Conservation (phyloP, 2,329 filamentous ascomycete species). For the Beauveria australis region DNA sequence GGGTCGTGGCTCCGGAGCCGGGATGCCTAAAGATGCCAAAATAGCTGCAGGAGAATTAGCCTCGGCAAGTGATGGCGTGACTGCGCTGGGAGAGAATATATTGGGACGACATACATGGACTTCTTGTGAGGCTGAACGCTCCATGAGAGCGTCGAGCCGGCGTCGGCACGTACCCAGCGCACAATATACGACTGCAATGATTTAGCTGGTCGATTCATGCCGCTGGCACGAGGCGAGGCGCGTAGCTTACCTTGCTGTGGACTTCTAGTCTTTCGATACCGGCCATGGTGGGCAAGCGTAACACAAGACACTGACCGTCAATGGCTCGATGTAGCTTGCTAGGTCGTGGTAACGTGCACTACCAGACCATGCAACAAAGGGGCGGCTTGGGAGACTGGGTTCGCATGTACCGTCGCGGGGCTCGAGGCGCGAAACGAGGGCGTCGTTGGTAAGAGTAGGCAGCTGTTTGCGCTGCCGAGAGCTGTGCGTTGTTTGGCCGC, state of each 20-base stretch:
- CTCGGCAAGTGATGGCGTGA: conserved; percentile 13
- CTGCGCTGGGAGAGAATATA: conserved; percentile 3
- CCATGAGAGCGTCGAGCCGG: conserved; percentile 92
- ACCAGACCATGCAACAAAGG: not conserved
- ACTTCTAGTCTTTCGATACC: conserved; percentile 96
- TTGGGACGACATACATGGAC: conserved; percentile 56
- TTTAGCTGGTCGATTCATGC: conserved; percentile 17
- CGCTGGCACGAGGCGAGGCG: not conserved
- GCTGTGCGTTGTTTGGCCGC: not conserved
- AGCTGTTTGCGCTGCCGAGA: not conserved
- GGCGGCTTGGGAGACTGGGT: not conserved
- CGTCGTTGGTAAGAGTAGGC: not conserved
- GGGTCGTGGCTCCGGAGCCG: conserved; percentile 53
- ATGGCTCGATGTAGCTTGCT: not conserved
- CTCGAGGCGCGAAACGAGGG: not conserved
- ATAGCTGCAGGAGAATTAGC: conserved; percentile 46
- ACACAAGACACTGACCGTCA: not conserved
- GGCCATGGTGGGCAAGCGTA: conserved; percentile 52
- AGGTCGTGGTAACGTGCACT: not conserved
- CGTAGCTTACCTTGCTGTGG: conserved; percentile 73
- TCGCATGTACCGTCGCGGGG: not conserved
- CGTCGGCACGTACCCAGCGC: conserved; percentile 88
- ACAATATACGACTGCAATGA: conserved; percentile 84
- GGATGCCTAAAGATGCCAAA: conserved; percentile 98
- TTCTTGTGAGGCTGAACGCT: conserved; percentile 97